Conservation (phyloP, 2,329 filamentous ascomycete genomes). For the Fusarium albosuccineum region DNA sequence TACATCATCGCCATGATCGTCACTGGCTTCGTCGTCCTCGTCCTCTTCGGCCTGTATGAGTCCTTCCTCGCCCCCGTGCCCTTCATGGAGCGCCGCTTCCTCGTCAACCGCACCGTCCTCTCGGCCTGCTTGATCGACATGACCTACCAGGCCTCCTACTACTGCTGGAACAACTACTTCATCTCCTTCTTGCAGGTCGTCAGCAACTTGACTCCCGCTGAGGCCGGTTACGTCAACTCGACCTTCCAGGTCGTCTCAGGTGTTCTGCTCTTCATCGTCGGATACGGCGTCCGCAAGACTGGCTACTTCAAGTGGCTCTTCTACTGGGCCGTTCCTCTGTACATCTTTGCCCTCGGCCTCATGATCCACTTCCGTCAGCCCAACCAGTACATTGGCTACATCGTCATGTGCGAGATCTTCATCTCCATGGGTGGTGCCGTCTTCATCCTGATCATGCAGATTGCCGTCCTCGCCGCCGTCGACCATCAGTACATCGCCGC, state of each 20-base stretch:
- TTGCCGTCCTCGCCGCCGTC: conserved; percentile 69
- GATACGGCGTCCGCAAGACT: conserved; percentile 60
- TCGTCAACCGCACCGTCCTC: conserved; percentile 65
- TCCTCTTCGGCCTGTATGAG: conserved; percentile 70
- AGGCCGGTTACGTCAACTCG: conserved; percentile 62
- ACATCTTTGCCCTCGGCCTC: conserved; percentile 63
- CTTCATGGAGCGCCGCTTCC: conserved; percentile 66
- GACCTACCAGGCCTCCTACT: conserved; percentile 64
- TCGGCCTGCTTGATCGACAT: conserved; percentile 61
- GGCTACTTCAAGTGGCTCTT: conserved; percentile 64
- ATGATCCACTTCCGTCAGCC: conserved; percentile 54
- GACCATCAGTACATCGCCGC: conserved; percentile 67
- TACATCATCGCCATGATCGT: conserved; percentile 72
- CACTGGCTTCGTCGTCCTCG: conserved; percentile 69
- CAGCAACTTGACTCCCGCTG: conserved; percentile 55
- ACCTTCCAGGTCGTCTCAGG: conserved; percentile 66
- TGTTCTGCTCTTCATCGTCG: conserved; percentile 63
- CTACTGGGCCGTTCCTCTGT: conserved; percentile 61
- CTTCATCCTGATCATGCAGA: conserved; percentile 67
- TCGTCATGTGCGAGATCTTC: conserved; percentile 67
- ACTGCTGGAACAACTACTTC: conserved; percentile 67
- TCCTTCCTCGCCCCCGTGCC: conserved; percentile 67
- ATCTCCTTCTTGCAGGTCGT: conserved; percentile 69
- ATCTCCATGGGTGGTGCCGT: conserved; percentile 66
- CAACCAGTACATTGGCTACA: conserved; percentile 59